These are phyloP conservation scores for Porcisia deanei DNA, from an alignment of 208 protist genomes.

Conservation along the genomic window DNA sequence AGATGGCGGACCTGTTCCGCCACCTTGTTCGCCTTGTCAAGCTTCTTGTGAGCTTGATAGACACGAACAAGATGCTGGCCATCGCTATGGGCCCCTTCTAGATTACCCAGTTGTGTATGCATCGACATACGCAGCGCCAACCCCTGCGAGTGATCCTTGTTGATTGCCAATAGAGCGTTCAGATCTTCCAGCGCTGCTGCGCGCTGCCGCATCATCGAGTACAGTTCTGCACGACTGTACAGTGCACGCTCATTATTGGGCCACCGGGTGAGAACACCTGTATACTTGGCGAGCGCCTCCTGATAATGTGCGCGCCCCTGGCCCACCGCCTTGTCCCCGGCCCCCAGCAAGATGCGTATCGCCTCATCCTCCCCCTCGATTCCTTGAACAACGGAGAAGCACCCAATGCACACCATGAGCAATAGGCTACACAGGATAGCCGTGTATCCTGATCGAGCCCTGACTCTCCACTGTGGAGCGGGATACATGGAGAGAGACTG, in stretches of 20 bases:
- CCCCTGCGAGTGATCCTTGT: conserved; percentile 47
- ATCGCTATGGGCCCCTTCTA: conserved; percentile 54
- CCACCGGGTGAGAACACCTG: conserved; percentile 59
- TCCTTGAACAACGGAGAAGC: not conserved
- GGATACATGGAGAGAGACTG: not conserved
- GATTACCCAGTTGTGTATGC: conserved; percentile 52
- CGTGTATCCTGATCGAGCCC: not conserved
- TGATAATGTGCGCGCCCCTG: conserved; percentile 69
- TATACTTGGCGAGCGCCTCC: conserved; percentile 88
- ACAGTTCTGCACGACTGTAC: conserved; percentile 80
- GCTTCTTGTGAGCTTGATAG: conserved; percentile 37
- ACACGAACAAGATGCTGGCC: conserved; percentile 37
- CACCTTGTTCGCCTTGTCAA: conserved; percentile 16
- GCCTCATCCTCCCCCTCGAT: conserved; percentile 39
- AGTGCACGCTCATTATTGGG: conserved; percentile 62
- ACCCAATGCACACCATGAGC: not conserved
- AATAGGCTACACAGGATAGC: not conserved
- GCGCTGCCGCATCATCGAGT: conserved; percentile 61
- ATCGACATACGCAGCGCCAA: conserved; percentile 63
- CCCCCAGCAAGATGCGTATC: conserved; percentile 49
- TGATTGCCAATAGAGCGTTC: conserved; percentile 44
- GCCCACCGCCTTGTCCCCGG: conserved; percentile 70
- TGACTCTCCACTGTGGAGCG: not conserved
- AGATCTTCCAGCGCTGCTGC: conserved; percentile 56
- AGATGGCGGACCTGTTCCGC: conserved; percentile 42